A percentile compares a stretch with the other conserved stretches of the same genome.
These are phyloP conservation scores for Penicillium griseofulvum DNA, from an alignment of 2,329 filamentous ascomycete species.

Conservation along the genomic window DNA sequence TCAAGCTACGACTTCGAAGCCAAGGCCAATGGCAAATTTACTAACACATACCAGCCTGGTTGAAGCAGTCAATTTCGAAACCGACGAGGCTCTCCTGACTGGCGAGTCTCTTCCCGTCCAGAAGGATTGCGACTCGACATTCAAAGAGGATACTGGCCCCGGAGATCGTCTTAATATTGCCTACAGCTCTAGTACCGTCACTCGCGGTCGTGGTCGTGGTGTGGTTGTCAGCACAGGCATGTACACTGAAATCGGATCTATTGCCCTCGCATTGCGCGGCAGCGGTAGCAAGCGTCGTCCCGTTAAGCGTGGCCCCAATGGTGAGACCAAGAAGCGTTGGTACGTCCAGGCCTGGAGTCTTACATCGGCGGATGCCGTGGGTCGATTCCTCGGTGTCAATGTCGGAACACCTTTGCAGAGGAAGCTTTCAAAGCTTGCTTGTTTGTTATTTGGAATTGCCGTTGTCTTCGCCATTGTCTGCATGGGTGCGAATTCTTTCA, in stretches of 20 bases:
- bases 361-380: conserved; percentile 55
- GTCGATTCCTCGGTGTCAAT: conserved; percentile 62
- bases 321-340: conserved; percentile 49
- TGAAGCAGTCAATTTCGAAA: conserved; percentile 66
- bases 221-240: conserved; percentile 59
- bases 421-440: conserved; percentile 63
- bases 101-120: conserved; percentile 60
- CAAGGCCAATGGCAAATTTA: not conserved
- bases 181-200: conserved; percentile 58
- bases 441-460: conserved; percentile 62
- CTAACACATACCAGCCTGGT: conserved; percentile 49
- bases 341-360: conserved; percentile 48
- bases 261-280: conserved; percentile 59
- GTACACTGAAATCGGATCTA: conserved; percentile 61
- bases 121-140: conserved; percentile 47
- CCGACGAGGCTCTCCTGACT: conserved; percentile 62
- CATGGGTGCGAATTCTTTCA: conserved; percentile 59
- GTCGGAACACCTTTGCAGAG: conserved; percentile 65
- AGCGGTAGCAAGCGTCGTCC: conserved; percentile 50
- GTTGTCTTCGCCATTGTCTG: conserved; percentile 67
- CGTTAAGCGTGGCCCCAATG: conserved; percentile 49
- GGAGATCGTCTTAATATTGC: conserved; percentile 59
- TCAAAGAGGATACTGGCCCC: conserved; percentile 51
- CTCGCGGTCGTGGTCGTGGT: conserved; percentile 56
- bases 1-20: not conserved